These are phyloP conservation scores for Eucalyptus marginata DNA, from an alignment of 345 rosid species.

Conservation along the genomic window DNA sequence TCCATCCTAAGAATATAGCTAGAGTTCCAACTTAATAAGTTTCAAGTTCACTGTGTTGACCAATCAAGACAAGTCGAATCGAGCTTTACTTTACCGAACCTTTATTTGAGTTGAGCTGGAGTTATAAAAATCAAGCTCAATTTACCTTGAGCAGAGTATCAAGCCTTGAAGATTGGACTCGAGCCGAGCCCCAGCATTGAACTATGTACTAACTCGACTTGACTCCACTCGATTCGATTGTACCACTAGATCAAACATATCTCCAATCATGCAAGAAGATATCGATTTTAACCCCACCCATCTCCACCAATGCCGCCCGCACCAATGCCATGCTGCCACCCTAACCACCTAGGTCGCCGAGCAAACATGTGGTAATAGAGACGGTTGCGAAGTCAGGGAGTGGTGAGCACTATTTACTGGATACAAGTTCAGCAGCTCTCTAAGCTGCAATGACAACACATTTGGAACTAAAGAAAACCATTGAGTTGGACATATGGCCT, in stretches of 20 bases:
- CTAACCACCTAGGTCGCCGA: background rate
- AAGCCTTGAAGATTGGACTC: background rate
- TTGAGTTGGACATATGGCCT: no score
- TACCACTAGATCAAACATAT: background rate
- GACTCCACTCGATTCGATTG: background rate
- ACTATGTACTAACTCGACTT: background rate
- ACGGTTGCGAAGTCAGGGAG: background rate
- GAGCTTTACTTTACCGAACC: background rate
- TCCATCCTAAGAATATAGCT: no score
- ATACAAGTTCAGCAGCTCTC: background rate
- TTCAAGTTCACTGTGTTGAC: background rate
- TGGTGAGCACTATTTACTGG: background rate
- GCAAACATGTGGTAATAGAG: background rate
- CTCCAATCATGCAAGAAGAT: background rate
- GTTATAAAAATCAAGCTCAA: background rate
- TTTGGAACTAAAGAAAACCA: no score
- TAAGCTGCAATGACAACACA: background rate
- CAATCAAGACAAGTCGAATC: no score
- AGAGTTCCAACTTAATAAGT: background rate
- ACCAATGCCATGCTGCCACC: background rate
- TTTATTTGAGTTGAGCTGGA: background rate
- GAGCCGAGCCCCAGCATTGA: background rate
- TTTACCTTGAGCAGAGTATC: background rate
- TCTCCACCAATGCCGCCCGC: background rate
- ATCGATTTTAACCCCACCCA: background rate